Base-by-base conservation (phyloP, 257 asterid genomes). In the Nicotiana knightiana region DNA sequence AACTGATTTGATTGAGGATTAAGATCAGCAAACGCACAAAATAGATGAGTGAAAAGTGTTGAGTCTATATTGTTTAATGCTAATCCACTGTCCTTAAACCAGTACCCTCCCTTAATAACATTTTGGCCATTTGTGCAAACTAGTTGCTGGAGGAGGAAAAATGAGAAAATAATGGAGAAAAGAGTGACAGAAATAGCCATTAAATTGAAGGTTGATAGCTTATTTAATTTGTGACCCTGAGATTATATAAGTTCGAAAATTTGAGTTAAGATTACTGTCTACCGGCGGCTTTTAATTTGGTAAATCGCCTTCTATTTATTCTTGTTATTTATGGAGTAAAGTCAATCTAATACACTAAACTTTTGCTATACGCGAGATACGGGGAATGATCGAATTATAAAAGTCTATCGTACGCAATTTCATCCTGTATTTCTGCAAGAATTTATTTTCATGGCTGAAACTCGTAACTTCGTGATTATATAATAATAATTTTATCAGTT, bases 1-100 rank as follows among this genome's bases (percentile, higher is more conserved):
- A 89, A 75, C 70, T 84, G 85, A 24, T 84, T 46, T 79, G 89
- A 76, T n/a, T 79, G 75, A 2, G 93, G 21, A n/a, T 88, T 78
- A 71, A 91, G 87, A 48, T 83, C 35, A n/a, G 93, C 89, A 67
- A 91, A 91, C 8, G 92, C 93, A 63, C 88, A 91, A 71, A 89
- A 89, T 65, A 91, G 82, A 67, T 91, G 94, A 2, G 94, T 88
- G 87, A 85, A 91, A 30, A 83, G 85, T 17, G 86, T 55, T 79
- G 94, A 91, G 11, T 89, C 11, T 26, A 91, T 91, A 81, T 61
- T 26, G 24, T 86, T 65, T 70, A 83, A 82, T 0, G 87, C 35
- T 53, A 87, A 61, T 64, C 85, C 90, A 24, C 91, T 88, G 1
- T 81, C 91, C 6, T 84, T 86, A 77, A 87, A 88, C 93, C 94